These are phyloP conservation scores for Mortierella sp. DNA, from an alignment of 371 early-diverging fungal species.

Conservation along the genomic window DNA sequence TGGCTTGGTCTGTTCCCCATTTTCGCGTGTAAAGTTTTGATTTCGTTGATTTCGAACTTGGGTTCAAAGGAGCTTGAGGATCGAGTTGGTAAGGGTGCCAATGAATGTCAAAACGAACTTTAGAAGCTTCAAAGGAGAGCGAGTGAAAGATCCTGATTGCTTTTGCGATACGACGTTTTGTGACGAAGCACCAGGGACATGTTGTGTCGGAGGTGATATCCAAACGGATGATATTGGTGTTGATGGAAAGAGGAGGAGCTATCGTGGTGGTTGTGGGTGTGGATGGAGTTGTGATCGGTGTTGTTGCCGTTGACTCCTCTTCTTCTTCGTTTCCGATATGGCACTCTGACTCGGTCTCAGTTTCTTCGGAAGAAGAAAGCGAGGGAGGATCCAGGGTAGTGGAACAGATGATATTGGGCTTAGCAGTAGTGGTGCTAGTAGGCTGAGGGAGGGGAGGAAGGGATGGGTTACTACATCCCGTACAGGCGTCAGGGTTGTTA, in stretches of 20 bases:
- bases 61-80: constrained; percentile 55
- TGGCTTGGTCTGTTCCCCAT: constrained; percentile 66
- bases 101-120: constrained; percentile 63
- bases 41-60: constrained; percentile 62
- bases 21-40: constrained; percentile 61
- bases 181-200: constrained; percentile 79
- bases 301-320: not conserved
- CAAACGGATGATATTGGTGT: constrained; percentile 47
- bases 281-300: not conserved
- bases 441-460: not conserved
- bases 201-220: constrained; percentile 67
- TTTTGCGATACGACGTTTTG: constrained; percentile 71
- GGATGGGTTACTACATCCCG: not conserved
- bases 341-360: not conserved
- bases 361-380: not conserved
- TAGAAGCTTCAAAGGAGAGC: constrained; percentile 34
- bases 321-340: not conserved
- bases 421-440: not conserved
- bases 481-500: not conserved
- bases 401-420: not conserved
- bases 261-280: not conserved
- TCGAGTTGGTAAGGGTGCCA: constrained; percentile 65
- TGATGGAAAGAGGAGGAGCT: not conserved
- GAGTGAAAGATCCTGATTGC: constrained; percentile 28
- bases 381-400: not conserved